A percentile compares a stretch with the other conserved stretches of the same genome.
These are phyloP conservation scores for Coffea humblotiana DNA, from an alignment of 305 asterid genomes.

Conservation along the genomic window DNA sequence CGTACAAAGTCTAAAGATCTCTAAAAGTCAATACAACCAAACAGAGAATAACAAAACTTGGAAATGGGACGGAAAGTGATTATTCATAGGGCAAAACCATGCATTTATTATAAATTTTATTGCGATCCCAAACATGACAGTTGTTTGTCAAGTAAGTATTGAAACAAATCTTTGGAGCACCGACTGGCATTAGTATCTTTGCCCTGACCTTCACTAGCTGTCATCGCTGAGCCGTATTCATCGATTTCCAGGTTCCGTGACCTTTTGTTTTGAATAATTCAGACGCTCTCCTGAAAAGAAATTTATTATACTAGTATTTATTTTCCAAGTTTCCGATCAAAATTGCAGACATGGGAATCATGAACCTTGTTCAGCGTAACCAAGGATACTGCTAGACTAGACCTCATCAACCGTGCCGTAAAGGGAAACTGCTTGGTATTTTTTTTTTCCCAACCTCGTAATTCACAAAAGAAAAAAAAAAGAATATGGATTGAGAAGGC, in stretches of 20 bases:
- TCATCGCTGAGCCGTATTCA: slow-evolving; percentile 6
- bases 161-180: background rate
- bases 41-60: slow-evolving; percentile 11
- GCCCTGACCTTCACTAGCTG: slow-evolving; percentile 14
- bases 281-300: background rate
- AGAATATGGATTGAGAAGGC: background rate
- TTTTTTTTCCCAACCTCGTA: background rate
- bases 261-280: slow-evolving; percentile 4
- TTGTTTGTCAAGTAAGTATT: background rate
- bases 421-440: too few relatives aligned
- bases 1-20: slow-evolving; percentile 13
- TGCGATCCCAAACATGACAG: background rate
- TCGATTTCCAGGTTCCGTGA: background rate
- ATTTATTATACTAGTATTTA: background rate
- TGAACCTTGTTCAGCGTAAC: background rate
- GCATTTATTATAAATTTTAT: background rate
- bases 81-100: background rate
- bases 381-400: background rate
- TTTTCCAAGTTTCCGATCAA: background rate
- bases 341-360: background rate
- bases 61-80: slow-evolving; percentile 15
- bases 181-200: background rate
- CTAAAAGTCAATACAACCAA: slow-evolving; percentile 8
- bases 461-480: background rate
- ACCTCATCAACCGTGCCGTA: too few relatives aligned